Conservation (phyloP, 179 eudicot genomes). For the Beta lomatogona region DNA sequence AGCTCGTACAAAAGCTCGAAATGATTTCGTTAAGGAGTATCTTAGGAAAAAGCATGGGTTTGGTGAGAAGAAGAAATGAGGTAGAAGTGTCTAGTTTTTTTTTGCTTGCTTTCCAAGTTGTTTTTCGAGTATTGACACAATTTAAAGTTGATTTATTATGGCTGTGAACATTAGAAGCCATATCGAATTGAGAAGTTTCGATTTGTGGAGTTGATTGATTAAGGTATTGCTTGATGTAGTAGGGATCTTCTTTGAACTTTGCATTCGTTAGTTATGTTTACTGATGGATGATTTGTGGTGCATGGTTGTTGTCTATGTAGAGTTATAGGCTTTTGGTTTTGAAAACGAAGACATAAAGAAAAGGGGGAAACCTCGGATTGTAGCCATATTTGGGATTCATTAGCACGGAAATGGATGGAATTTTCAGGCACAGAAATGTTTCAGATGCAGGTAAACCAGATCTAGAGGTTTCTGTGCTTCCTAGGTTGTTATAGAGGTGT, state of each 20-base stretch:
- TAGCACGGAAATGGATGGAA: too few species aligned
- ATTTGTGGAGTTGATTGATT: neutral
- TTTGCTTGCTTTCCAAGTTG: neutral
- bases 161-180: neutral
- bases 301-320: neutral
- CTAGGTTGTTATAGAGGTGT: neutral
- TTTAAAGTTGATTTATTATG: neutral
- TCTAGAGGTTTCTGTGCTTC: too few species aligned
- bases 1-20: conserved; percentile 79
- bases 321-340: too few species aligned
- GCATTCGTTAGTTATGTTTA: neutral
- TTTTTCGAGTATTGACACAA: neutral
- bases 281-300: neutral
- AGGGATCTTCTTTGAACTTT: neutral
- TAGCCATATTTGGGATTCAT: too few species aligned
- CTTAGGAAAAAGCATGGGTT: conserved; percentile 62
- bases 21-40: conserved; percentile 59
- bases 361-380: too few species aligned
- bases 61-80: conserved; percentile 32
- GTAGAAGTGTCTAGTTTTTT: neutral
- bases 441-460: too few species aligned
- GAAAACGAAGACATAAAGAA: too few species aligned
- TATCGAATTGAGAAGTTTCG: neutral
- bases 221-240: neutral
- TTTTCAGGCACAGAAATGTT: too few species aligned